Conservation (phyloP, 1,284 basidiomycete species). For the Rugosomyces carneus region DNA sequence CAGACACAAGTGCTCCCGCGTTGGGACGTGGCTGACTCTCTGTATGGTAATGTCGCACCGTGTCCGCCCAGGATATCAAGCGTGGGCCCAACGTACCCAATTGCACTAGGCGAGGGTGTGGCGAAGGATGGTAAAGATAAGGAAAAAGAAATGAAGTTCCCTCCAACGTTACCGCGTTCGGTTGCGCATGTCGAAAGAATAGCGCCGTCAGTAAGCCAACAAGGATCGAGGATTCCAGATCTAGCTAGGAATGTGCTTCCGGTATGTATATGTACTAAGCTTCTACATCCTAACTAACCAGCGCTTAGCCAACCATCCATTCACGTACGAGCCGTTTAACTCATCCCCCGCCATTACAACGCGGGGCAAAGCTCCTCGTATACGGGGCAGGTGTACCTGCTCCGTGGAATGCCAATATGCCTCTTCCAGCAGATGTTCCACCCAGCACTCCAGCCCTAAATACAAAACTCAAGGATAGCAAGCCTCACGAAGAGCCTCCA, state of each 20-base stretch:
- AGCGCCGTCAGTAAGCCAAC: slow-evolving; percentile 45
- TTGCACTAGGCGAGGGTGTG: slow-evolving; percentile 30
- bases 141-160: slow-evolving; percentile 42
- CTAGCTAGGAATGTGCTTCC: slow-evolving; percentile 56
- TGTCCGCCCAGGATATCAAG: slow-evolving; percentile 51
- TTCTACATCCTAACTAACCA: not conserved
- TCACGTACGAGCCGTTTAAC: slow-evolving; percentile 55
- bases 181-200: slow-evolving; percentile 49
- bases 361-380: slow-evolving; percentile 49
- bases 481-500: slow-evolving; percentile 24
- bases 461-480: slow-evolving; percentile 32
- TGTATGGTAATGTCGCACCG: slow-evolving; percentile 51
- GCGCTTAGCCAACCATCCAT: slow-evolving; percentile 44
- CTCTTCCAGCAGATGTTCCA: slow-evolving; percentile 26
- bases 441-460: slow-evolving; percentile 25
- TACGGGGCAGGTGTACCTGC: slow-evolving; percentile 60
- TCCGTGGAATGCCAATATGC: slow-evolving; percentile 53
- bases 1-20: slow-evolving; percentile 51
- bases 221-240: slow-evolving; percentile 52
- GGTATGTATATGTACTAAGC: slow-evolving; percentile 33
- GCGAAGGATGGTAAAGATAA: slow-evolving; percentile 28
- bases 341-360: slow-evolving; percentile 55
- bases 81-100: slow-evolving; percentile 50
- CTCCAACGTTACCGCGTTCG: slow-evolving; percentile 43
- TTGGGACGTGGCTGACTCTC: slow-evolving; percentile 61